These are phyloP conservation scores for Cryphonectria japonica DNA, from an alignment of 2,329 filamentous ascomycete genomes.

Conservation along the genomic window DNA sequence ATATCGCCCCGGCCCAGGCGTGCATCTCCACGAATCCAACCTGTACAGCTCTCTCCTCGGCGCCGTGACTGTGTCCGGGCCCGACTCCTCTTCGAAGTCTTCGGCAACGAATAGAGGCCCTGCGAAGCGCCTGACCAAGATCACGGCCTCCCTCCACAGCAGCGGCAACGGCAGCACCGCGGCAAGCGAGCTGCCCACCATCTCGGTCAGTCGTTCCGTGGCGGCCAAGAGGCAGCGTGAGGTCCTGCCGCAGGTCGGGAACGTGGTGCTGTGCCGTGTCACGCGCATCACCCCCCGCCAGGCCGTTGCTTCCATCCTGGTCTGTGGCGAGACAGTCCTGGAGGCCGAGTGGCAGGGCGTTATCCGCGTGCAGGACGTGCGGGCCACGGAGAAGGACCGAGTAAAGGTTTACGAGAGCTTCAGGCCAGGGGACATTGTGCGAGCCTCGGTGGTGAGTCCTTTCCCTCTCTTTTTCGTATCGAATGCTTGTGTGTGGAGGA, in stretches of 20 bases:
- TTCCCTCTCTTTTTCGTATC: neutral
- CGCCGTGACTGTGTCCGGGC: conserved; percentile 60
- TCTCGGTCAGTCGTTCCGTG: conserved; percentile 55
- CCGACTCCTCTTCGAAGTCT: conserved; percentile 38
- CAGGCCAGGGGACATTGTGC: conserved; percentile 87
- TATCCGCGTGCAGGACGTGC: conserved; percentile 86
- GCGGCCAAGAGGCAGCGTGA: conserved; percentile 60
- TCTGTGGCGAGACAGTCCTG: conserved; percentile 73
- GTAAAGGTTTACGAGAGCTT: conserved; percentile 91
- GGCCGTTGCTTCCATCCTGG: conserved; percentile 83
- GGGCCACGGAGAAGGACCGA: conserved; percentile 94
- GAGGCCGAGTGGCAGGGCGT: conserved; percentile 84
- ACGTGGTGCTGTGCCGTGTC: conserved; percentile 81
- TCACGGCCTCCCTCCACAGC: conserved; percentile 40
- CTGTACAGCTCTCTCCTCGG: conserved; percentile 86
- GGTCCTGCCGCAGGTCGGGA: conserved; percentile 79
- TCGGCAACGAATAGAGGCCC: conserved; percentile 41
- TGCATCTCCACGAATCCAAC: conserved; percentile 75
- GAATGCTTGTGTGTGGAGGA: neutral
- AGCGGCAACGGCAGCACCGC: conserved; percentile 41
- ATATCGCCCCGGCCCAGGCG: conserved; percentile 78
- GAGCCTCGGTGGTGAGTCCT: conserved; percentile 74
- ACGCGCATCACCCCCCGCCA: conserved; percentile 84
- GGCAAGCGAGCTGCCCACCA: conserved; percentile 50
- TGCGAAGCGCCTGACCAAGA: conserved; percentile 63